Evolutionary conservation across 1,139 yeast species (phyloP).

Genomic region (Yamadazyma taylorii): DNA sequence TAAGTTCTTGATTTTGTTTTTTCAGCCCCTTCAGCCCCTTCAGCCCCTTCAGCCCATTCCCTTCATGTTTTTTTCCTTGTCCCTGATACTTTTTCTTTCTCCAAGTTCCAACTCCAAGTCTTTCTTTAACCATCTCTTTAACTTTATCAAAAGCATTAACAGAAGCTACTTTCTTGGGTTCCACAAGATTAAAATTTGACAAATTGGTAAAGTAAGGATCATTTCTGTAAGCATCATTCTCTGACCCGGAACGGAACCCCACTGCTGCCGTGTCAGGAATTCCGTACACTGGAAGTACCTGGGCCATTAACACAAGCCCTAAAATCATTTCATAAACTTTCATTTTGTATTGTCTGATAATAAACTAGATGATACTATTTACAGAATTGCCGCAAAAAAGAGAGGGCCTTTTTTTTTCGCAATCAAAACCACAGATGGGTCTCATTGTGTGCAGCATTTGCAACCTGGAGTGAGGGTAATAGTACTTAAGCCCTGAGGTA

Average conservation of each 20-base stretch:
- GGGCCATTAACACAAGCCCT: background rate
- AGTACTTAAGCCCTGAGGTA: no score
- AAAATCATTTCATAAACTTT: background rate
- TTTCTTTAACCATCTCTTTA: conserved; percentile 3
- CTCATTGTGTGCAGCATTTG: no score
- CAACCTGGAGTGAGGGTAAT: no score
- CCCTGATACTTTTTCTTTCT: no score
- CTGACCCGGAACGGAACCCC: background rate
- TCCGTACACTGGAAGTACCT: background rate
- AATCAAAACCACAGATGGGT: conserved; percentile 1
- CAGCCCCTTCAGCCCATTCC: no score
- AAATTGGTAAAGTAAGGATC: background rate
- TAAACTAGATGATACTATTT: background rate
- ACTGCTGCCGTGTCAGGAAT: background rate
- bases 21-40: no score
- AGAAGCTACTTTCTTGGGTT: background rate
- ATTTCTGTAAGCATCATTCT: background rate
- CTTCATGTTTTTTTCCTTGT: no score
- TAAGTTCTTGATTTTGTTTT: no score
- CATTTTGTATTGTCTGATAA: conserved; percentile 1
- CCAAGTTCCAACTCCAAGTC: background rate
- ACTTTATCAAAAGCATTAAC: conserved; percentile 10
- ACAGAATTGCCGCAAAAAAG: conserved; percentile 2
- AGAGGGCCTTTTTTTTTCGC: no score
- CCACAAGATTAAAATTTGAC: background rate